These are phyloP conservation scores for Penicillium janthinellum DNA, from an alignment of 2,329 filamentous ascomycete species.

Conservation along the genomic window DNA sequence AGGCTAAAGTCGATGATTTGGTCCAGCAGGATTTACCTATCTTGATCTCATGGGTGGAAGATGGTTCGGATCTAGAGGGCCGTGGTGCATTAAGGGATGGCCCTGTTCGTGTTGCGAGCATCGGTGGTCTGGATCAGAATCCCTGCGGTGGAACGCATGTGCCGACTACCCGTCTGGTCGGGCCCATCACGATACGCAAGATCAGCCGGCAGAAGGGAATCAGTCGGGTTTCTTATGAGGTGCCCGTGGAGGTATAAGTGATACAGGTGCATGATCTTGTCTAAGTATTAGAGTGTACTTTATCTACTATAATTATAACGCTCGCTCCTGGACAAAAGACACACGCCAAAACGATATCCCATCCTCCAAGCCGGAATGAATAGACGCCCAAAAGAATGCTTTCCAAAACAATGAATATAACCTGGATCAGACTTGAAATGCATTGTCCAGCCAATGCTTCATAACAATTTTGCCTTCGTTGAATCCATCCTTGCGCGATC, in stretches of 20 bases:
- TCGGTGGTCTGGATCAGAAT: conserved; percentile 33
- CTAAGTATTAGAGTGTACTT: not conserved
- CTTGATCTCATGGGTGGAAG: conserved; percentile 30
- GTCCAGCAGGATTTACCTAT: conserved; percentile 26
- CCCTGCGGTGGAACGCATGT: conserved; percentile 38
- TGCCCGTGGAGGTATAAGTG: conserved; percentile 10
- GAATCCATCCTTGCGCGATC: conserved; percentile 67
- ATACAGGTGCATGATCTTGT: not conserved
- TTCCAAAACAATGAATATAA: not conserved
- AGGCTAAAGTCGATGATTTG: conserved; percentile 32
- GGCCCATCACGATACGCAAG: conserved; percentile 31
- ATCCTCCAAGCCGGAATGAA: not conserved
- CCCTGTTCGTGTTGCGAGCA: conserved; percentile 30
- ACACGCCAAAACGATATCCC: not conserved
- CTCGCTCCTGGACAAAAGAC: not conserved
- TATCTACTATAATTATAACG: not conserved
- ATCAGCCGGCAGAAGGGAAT: conserved; percentile 34
- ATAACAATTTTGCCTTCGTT: conserved; percentile 77
- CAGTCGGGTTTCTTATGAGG: conserved; percentile 34
- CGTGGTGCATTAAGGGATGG: conserved; percentile 20
- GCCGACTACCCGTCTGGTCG: conserved; percentile 23
- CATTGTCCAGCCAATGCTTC: conserved; percentile 75
- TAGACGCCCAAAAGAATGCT: not conserved
- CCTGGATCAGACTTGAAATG: conserved; percentile 64
- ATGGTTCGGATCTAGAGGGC: conserved; percentile 21